Base-by-base conservation (phyloP, 768 basidiomycete genomes). In the Phanerochaete carnosa region DNA sequence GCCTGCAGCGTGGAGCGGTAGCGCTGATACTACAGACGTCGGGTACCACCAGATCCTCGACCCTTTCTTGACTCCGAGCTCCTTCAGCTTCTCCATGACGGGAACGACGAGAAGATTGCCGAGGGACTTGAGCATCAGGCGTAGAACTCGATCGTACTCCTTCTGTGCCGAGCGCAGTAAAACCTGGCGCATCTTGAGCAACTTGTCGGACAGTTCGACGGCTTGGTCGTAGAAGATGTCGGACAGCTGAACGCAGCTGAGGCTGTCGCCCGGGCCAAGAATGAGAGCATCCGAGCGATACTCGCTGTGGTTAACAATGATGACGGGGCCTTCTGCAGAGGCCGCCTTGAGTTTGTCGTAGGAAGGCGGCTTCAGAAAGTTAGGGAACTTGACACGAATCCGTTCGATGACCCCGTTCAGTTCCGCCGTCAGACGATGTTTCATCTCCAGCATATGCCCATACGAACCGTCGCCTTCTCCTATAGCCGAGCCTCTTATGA, bases 211-310 rank as follows among this genome's bases (percentile, higher is more conserved):
- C 39, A 50, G 4, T 5, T 11, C 49, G 26, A 28, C 13, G 3
- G 49, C 23, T 3, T 19, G 49, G 5, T 15, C 23, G 30, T 50
- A 50, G 19, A 43, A 51, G 13, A 2, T 25, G 15, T 28, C 33
- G 22, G 11, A 4, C 19, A 59, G 46, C 16, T 29, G 39, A 22
- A 64, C 62, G 23, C 64, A 28, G 32, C 60, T 56, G 11, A 62
- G 30, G n/a, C 58, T 52, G 32, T 54, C 30, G 37, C 59, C 59
- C 11, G 39, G 58, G 33, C 51, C 53, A 2, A 66, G 25, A 23
- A 77, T 73, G 29, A 80, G 25, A 0, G 75, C 77, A 57, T 80
- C 77, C 35, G 76, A 79, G 19, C 75, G 68, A 39, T 33, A 58
- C 12, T 32, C 26, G 60, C 68, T 64, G 29, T 70, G 60, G 37